Evolutionary conservation across 1,139 yeast genomes (phyloP).

Genomic region (Yamadazyma triangularis): DNA sequence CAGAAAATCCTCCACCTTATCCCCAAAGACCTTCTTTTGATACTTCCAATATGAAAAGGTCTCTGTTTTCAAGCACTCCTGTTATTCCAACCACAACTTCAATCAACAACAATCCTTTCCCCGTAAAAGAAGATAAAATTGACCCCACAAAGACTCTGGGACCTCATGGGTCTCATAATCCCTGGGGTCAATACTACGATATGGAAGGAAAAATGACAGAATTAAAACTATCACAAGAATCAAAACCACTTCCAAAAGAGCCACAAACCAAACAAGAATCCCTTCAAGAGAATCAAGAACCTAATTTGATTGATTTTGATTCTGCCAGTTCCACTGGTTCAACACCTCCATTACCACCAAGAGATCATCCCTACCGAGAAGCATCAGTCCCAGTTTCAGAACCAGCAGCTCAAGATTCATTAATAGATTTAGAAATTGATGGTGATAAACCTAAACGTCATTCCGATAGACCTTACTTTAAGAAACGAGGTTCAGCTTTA

Average conservation of each 20-base stretch:
- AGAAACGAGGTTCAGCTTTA: slow-evolving; percentile 28
- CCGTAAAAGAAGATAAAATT: too few relatives aligned
- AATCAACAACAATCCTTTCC: neutral
- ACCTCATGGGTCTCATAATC: too few relatives aligned
- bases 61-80: neutral
- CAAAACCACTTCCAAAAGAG: neutral
- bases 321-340: slow-evolving; percentile 24
- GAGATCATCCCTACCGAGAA: slow-evolving; percentile 7
- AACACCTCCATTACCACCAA: slow-evolving; percentile 18
- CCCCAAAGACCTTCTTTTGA: too few relatives aligned
- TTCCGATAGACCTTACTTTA: slow-evolving; percentile 21
- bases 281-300: slow-evolving; percentile 9
- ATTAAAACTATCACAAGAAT: too few relatives aligned
- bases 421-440: slow-evolving; percentile 29
- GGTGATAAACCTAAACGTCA: slow-evolving; percentile 5
- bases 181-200: too few relatives aligned
- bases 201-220: too few relatives aligned
- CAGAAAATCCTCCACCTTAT: too few relatives aligned
- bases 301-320: slow-evolving; percentile 35
- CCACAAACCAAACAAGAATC: neutral
- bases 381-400: too few relatives aligned
- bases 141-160: too few relatives aligned
- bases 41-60: too few relatives aligned
- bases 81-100: neutral
- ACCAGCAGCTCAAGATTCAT: slow-evolving; percentile 19